Evolutionary conservation across 345 rosid species (phyloP).

Genomic region (Brassica juncea): DNA sequence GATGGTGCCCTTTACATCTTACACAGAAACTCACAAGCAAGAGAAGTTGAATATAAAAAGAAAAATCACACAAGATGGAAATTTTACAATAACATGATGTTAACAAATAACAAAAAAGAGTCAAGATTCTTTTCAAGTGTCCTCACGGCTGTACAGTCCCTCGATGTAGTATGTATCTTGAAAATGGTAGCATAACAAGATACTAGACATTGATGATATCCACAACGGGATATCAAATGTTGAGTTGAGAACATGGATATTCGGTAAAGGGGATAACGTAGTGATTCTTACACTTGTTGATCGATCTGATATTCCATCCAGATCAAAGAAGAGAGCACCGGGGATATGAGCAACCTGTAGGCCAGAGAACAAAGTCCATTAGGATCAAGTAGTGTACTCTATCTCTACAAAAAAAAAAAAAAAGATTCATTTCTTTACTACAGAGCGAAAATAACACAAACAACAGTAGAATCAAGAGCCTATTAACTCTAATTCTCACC

Average conservation of each 20-base stretch:
- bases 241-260: not conserved
- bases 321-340: slow-evolving; percentile 90
- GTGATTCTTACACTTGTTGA: slow-evolving; percentile 59
- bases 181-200: slow-evolving; percentile 4
- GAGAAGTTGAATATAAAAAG: not conserved
- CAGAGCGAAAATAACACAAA: not conserved
- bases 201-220: not conserved
- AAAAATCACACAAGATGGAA: not conserved
- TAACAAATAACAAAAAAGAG: not conserved
- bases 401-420: not conserved
- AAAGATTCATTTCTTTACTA: not conserved
- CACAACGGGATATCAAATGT: not conserved
- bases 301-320: slow-evolving; percentile 92
- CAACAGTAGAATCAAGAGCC: slow-evolving; percentile 11
- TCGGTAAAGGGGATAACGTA: not conserved
- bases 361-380: not conserved
- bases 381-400: slow-evolving; percentile 13
- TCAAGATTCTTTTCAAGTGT: not conserved
- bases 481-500: slow-evolving; percentile 43
- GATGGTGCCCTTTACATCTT: not conserved
- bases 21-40: not conserved
- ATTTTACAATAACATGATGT: not conserved
- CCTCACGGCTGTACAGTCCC: not conserved
- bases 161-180: not conserved
- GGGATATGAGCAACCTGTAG: slow-evolving; percentile 97